These are phyloP conservation scores for Globisporangium mamillatum DNA, from an alignment of 352 stramenopile genomes.

Conservation along the genomic window DNA sequence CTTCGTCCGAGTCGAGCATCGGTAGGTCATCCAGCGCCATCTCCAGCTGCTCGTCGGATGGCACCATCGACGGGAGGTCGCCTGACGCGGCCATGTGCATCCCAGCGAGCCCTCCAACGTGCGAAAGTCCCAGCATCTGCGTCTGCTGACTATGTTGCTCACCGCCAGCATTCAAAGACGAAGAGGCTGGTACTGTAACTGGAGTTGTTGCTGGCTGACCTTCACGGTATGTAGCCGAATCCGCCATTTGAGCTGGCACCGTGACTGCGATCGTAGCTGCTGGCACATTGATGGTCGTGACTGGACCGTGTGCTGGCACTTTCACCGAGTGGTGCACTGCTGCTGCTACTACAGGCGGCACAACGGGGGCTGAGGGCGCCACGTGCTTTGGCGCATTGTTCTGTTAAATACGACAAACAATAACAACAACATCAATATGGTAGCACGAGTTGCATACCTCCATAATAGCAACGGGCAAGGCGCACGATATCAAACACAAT, in stretches of 20 bases:
- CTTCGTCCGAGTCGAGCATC: conserved; percentile 70
- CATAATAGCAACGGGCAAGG: not conserved
- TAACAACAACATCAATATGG: not conserved
- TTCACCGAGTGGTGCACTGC: not conserved
- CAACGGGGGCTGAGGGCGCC: conserved; percentile 1
- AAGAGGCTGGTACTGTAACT: not conserved
- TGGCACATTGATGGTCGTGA: not conserved
- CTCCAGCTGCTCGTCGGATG: conserved; percentile 71
- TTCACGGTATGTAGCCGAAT: not conserved
- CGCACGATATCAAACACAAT: not conserved
- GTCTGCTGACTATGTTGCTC: not conserved
- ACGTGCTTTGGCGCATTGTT: conserved; percentile 29
- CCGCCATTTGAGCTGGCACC: conserved; percentile 7
- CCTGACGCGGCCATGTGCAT: conserved; percentile 14
- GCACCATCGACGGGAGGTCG: conserved; percentile 33
- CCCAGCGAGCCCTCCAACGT: not conserved
- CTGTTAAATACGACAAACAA: conserved; percentile 3
- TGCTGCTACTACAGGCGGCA: conserved; percentile 10
- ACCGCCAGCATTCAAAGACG: not conserved
- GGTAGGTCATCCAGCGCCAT: conserved; percentile 67
- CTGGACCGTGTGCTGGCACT: not conserved
- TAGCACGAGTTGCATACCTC: not conserved
- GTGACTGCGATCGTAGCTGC: not conserved
- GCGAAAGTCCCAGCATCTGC: not conserved
- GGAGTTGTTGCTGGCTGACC: not conserved